phyloP scores from a whole-genome alignment of 805 yeast species.

The Wickerhamomyces tratensis region DNA sequence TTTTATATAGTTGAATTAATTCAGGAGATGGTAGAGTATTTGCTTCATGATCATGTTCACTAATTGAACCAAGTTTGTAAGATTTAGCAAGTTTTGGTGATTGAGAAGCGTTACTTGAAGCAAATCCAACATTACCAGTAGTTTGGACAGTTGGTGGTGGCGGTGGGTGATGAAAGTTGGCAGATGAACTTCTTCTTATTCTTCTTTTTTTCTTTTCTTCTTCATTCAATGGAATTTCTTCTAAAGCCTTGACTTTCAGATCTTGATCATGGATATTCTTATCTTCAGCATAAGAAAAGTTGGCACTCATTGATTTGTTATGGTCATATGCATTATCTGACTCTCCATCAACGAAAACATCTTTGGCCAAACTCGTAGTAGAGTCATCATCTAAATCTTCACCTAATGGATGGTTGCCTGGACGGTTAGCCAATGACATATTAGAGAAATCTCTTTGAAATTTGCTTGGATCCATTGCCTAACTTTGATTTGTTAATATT shows the following conservation, averaged over 20 bases:
- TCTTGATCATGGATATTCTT: conserved; percentile 54
- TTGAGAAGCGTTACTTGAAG: conserved; percentile 12
- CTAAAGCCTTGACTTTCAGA: conserved; percentile 53
- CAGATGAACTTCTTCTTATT: conserved; percentile 24
- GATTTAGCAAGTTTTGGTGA: conserved; percentile 11
- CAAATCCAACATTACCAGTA: conserved; percentile 18
- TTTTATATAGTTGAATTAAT: conserved; percentile 49
- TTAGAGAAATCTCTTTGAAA: not conserved
- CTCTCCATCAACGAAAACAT: conserved; percentile 1
- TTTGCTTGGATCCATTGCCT: not conserved
- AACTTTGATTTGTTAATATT: too few species aligned
- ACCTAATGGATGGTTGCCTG: not conserved
- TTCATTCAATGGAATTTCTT: conserved; percentile 25
- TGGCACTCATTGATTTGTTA: conserved; percentile 30
- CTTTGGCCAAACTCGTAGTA: too few species aligned
- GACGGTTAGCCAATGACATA: not conserved
- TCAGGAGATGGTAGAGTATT: conserved; percentile 61
- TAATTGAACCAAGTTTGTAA: conserved; percentile 35
- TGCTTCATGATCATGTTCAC: conserved; percentile 38
- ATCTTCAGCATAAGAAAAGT: conserved; percentile 60
- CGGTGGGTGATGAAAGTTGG: conserved; percentile 27
- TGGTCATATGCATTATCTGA: conserved; percentile 12
- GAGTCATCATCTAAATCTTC: not conserved
- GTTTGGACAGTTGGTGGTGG: conserved; percentile 22
- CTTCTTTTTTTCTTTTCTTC: conserved; percentile 8